phyloP scores from a whole-genome alignment of 2,329 filamentous ascomycete species.

The Penicillium sp. region DNA sequence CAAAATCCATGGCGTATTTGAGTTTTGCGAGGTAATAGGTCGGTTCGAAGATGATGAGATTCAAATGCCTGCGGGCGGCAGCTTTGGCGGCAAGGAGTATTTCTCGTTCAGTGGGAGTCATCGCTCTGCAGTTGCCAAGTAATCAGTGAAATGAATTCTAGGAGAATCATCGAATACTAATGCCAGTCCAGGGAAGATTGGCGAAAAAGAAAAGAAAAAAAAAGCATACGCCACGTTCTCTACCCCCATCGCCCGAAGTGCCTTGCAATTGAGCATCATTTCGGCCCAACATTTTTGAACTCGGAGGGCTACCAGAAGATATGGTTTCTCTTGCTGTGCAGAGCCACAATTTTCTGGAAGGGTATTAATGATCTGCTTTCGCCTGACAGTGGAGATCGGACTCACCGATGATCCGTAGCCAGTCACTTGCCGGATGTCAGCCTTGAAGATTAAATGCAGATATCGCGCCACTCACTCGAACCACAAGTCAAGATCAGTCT shows the following conservation, averaged over 20 bases:
- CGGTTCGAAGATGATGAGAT: constrained; percentile 43
- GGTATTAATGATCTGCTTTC: neutral
- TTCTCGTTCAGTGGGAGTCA: constrained; percentile 45
- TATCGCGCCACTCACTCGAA: constrained; percentile 31
- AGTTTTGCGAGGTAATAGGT: constrained; percentile 47
- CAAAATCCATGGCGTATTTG: constrained; percentile 52
- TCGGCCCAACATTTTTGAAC: constrained; percentile 52
- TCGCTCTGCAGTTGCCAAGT: constrained; percentile 27
- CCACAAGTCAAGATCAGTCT: constrained; percentile 47
- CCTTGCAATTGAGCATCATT: constrained; percentile 49
- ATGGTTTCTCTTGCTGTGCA: constrained; percentile 30
- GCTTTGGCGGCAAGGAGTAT: constrained; percentile 48
- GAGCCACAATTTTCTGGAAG: constrained; percentile 23
- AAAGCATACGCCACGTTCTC: constrained; percentile 42
- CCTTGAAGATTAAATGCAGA: neutral
- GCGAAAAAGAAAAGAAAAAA: neutral
- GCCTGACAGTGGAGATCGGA: neutral
- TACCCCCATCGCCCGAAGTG: constrained; percentile 44
- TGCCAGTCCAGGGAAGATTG: no score
- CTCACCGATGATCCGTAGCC: constrained; percentile 33
- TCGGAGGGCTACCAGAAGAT: constrained; percentile 42
- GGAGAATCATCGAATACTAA: no score
- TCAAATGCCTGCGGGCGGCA: constrained; percentile 47
- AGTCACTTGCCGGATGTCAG: constrained; percentile 26
- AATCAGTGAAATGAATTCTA: neutral